Conservation (phyloP, 2,329 filamentous ascomycete genomes). For the Trichocomaceae sp. region DNA sequence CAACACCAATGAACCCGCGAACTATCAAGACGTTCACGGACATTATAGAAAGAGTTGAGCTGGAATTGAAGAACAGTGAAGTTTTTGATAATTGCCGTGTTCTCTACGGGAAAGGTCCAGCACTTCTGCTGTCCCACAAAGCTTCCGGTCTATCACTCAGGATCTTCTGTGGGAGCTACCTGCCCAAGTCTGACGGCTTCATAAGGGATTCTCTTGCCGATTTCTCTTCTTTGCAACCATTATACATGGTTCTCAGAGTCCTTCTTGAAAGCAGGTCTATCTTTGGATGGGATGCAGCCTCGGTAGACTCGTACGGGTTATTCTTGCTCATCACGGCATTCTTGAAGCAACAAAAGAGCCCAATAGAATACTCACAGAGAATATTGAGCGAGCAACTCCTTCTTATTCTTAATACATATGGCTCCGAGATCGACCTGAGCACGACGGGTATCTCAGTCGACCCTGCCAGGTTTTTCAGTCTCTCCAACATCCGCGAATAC, state of each 20-base stretch:
- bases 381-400: constrained; percentile 41
- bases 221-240: constrained; percentile 42
- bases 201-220: constrained; percentile 44
- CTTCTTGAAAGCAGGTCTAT: constrained; percentile 47
- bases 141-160: constrained; percentile 47
- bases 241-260: constrained; percentile 48
- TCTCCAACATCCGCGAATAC: constrained; percentile 15
- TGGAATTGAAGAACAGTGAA: constrained; percentile 17
- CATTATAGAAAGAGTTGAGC: constrained; percentile 21
- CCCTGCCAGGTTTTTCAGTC: constrained; percentile 38
- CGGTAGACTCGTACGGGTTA: constrained; percentile 49
- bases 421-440: constrained; percentile 38
- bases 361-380: constrained; percentile 11
- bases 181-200: constrained; percentile 34
- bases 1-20: constrained; percentile 30
- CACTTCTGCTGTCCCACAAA: constrained; percentile 37
- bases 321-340: constrained; percentile 53
- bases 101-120: constrained; percentile 23
- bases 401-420: constrained; percentile 46
- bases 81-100: constrained; percentile 20
- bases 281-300: constrained; percentile 42
- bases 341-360: constrained; percentile 40
- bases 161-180: constrained; percentile 43
- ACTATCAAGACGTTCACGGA: constrained; percentile 20
- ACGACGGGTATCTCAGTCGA: constrained; percentile 46